Evolutionary conservation across 148 eudicot species (phyloP).

Genomic region (Rhododendron molle): DNA sequence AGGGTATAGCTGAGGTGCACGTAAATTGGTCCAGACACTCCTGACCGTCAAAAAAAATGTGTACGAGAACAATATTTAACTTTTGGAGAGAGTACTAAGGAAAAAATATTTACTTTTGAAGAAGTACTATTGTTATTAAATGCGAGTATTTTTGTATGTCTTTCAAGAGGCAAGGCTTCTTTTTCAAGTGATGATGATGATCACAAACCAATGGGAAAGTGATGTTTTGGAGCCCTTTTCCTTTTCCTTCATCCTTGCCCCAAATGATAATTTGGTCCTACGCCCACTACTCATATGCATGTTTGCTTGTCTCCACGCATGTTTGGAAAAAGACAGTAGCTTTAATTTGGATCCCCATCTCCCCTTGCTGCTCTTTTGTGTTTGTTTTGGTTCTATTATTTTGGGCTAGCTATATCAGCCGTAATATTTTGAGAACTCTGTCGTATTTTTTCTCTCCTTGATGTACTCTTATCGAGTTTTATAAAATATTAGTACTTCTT

Average conservation of each 20-base stretch:
- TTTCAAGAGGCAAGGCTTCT: constrained; percentile 20
- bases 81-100: too few relatives aligned
- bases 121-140: too few relatives aligned
- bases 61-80: too few relatives aligned
- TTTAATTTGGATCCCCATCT: background rate
- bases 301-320: constrained; percentile 12
- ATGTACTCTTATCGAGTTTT: too few relatives aligned
- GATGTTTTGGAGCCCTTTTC: constrained; percentile 10
- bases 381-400: background rate
- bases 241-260: constrained; percentile 17
- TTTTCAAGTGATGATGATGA: constrained; percentile 19
- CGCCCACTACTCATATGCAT: background rate
- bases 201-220: constrained; percentile 16
- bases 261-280: constrained; percentile 18
- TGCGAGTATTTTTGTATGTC: background rate
- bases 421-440: background rate
- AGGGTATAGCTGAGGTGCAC: too few relatives aligned
- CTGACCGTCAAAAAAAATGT: too few relatives aligned
- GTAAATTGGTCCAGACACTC: too few relatives aligned
- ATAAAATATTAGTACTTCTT: too few relatives aligned
- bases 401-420: background rate
- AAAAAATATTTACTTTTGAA: too few relatives aligned
- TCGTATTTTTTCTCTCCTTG: background rate
- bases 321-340: background rate
- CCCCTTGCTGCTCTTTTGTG: too few relatives aligned